Evolutionary conservation across 2,329 filamentous ascomycete species (phyloP).

Genomic region (Alternaria sp.): DNA sequence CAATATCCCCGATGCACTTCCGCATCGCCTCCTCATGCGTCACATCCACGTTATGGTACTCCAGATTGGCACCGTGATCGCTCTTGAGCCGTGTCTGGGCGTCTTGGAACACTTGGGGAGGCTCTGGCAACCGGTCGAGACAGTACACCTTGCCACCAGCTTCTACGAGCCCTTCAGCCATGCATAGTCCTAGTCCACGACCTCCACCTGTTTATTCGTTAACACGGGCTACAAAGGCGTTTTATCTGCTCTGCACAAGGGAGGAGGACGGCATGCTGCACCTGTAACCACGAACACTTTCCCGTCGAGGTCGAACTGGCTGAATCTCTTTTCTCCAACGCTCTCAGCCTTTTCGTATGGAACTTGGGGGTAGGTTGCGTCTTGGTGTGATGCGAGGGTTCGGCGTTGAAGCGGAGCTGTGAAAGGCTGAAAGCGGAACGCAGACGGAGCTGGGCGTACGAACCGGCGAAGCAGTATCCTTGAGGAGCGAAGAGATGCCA

Average conservation of each 20-base stretch:
- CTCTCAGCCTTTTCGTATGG: conserved; percentile 31
- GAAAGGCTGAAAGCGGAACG: conserved; percentile 13
- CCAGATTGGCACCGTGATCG: conserved; percentile 69
- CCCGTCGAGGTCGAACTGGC: conserved; percentile 41
- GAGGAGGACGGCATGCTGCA: conserved; percentile 70
- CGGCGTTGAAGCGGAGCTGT: conserved; percentile 16
- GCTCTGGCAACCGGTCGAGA: conserved; percentile 67
- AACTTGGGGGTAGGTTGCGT: conserved; percentile 21
- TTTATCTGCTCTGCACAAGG: conserved; percentile 47
- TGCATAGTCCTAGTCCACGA: conserved; percentile 73
- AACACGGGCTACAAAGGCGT: conserved; percentile 41
- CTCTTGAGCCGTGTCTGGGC: conserved; percentile 68
- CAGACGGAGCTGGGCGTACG: conserved; percentile 9
- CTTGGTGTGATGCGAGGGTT: conserved; percentile 17
- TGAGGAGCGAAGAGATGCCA: conserved; percentile 24
- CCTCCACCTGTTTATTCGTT: conserved; percentile 66
- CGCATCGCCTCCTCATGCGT: conserved; percentile 74
- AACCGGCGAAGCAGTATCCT: conserved; percentile 17
- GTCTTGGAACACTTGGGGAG: conserved; percentile 67
- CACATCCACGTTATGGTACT: conserved; percentile 82
- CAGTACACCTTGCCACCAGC: conserved; percentile 77
- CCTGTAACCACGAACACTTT: conserved; percentile 63
- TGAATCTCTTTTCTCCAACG: conserved; percentile 28
- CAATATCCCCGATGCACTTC: conserved; percentile 72
- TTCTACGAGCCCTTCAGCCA: conserved; percentile 76